Percentiles rank a stretch among this genome's conserved stretches.
phyloP scores from a whole-genome alignment of 306 rosid species.

The Pyrus bretschneideri region DNA sequence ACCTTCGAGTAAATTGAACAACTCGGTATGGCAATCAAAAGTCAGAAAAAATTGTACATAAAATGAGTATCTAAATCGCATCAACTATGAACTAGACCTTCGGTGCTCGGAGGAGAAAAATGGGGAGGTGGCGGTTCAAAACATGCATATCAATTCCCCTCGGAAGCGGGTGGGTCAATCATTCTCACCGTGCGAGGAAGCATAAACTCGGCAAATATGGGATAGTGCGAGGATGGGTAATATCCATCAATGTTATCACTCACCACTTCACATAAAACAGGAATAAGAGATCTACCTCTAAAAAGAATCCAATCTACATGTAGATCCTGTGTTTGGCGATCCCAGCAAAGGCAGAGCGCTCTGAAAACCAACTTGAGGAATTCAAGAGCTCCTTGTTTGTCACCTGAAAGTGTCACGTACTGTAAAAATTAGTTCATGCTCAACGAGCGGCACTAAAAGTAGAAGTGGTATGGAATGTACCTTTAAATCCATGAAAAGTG shows the following conservation, averaged over 20 bases:
- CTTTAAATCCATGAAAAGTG: conserved; percentile 95
- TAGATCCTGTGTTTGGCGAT: conserved; percentile 97
- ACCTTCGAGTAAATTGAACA: neutral
- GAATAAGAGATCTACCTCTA: conserved; percentile 92
- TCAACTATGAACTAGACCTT: neutral
- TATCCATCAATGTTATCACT: conserved; percentile 71
- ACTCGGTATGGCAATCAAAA: neutral
- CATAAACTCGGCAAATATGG: conserved; percentile 83
- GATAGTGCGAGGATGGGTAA: conserved; percentile 93
- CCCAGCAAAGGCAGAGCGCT: conserved; percentile 99
- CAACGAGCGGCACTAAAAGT: conserved; percentile 5
- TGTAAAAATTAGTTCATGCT: conserved; percentile 9
- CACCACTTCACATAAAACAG: conserved; percentile 89
- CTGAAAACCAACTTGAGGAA: conserved; percentile 76
- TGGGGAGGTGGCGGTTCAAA: neutral
- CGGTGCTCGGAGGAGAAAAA: neutral
- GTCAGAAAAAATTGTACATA: neutral
- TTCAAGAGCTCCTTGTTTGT: conserved; percentile 94
- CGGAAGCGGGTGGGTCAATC: conserved; percentile 52
- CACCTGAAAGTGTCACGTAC: conserved; percentile 41
- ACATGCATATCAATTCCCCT: conserved; percentile 38
- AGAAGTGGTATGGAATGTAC: conserved; percentile 26
- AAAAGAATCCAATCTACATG: conserved; percentile 96
- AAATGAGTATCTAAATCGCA: neutral
- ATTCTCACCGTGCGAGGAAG: conserved; percentile 88